A percentile compares a stretch with the other conserved stretches of the same genome.
Evolutionary conservation across 768 basidiomycete genomes (phyloP).

Genomic region (Boletus sensibilis): DNA sequence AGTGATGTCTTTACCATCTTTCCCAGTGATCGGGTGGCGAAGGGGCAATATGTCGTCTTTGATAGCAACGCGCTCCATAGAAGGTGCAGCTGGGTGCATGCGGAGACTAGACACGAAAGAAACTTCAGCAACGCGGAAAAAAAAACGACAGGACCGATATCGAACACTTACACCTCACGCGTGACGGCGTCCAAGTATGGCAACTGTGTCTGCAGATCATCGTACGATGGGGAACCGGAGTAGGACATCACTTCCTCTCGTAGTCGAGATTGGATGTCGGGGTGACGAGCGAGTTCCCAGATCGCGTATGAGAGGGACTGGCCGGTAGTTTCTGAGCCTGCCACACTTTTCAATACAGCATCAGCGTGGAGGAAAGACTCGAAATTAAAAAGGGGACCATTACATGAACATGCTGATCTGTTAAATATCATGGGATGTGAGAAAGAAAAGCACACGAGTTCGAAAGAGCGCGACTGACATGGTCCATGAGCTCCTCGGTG

Average conservation of each 20-base stretch:
- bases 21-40: constrained; percentile 1
- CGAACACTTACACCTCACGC: constrained; percentile 3
- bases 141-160: not conserved
- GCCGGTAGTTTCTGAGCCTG: constrained; percentile 5
- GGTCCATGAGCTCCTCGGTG: constrained; percentile 3
- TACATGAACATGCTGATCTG: constrained; percentile 15
- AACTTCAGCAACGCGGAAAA: not conserved
- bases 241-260: constrained; percentile 1
- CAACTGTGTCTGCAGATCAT: constrained; percentile 5
- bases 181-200: constrained; percentile 7
- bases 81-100: not conserved
- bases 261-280: not conserved
- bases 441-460: not conserved
- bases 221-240: constrained; percentile 2
- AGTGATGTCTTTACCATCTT: constrained; percentile 2
- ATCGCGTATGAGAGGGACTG: constrained; percentile 8
- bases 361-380: not conserved
- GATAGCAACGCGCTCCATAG: constrained; percentile 1
- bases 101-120: not conserved
- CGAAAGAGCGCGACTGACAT: not conserved
- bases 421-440: not conserved
- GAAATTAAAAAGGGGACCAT: not conserved
- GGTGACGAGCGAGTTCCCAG: constrained; percentile 8
- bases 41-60: constrained; percentile 3
- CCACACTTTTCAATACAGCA: not conserved